phyloP scores from a whole-genome alignment of 345 rosid genomes.

The Sapria himalayana region DNA sequence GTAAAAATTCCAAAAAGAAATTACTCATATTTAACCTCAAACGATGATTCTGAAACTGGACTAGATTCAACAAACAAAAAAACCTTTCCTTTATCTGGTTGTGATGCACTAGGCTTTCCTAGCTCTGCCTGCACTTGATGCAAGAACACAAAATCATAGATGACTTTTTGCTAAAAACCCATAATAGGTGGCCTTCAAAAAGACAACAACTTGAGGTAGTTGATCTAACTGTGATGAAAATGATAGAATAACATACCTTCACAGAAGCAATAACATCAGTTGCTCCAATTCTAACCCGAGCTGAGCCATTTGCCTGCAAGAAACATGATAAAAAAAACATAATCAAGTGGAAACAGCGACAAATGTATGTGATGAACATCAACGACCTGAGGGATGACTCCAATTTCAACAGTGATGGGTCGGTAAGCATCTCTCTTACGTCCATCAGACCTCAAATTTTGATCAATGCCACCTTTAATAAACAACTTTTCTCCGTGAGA shows the following conservation, averaged over 20 bases:
- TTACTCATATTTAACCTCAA: slow-evolving; percentile 27
- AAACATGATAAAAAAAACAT: background rate
- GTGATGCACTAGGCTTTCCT: slow-evolving; percentile 56
- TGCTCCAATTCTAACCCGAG: slow-evolving; percentile 54
- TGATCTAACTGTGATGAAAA: too few species aligned
- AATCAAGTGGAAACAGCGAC: background rate
- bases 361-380: background rate
- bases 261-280: slow-evolving; percentile 90
- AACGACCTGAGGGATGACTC: slow-evolving; percentile 74
- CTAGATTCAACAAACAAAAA: slow-evolving; percentile 63
- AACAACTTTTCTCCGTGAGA: slow-evolving; percentile 54
- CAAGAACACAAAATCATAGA: too few species aligned
- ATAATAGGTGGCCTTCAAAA: too few species aligned
- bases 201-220: too few species aligned
- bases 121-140: slow-evolving; percentile 64
- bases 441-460: slow-evolving; percentile 68
- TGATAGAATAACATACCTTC: slow-evolving; percentile 51
- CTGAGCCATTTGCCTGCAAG: slow-evolving; percentile 73
- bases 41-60: slow-evolving; percentile 64
- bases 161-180: too few species aligned
- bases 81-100: slow-evolving; percentile 74
- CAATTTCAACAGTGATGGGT: slow-evolving; percentile 47
- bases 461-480: slow-evolving; percentile 64
- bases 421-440: slow-evolving; percentile 47
- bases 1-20: too few species aligned